Evolutionary conservation across 306 rosid species (phyloP).

Genomic region (Sophora flavescens): DNA sequence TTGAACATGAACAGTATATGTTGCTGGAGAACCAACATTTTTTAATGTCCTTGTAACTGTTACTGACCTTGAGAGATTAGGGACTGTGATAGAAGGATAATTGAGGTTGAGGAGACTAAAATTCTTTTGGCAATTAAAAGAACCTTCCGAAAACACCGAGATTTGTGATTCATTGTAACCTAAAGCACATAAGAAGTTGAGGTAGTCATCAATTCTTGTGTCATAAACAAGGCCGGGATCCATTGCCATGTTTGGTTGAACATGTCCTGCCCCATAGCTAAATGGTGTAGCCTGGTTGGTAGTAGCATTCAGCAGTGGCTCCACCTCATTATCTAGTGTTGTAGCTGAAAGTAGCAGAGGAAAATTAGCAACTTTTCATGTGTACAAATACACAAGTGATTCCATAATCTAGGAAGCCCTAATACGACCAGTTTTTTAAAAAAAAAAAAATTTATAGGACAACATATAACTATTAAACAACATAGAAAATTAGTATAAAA

Average conservation of each 20-base stretch:
- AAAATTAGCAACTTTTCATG: not conserved
- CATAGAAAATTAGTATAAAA: too few species aligned
- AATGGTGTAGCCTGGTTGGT: conserved; percentile 69
- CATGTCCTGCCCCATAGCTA: conserved; percentile 88
- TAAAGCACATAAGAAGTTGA: conserved; percentile 69
- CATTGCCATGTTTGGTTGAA: conserved; percentile 74
- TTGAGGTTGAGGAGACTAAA: conserved; percentile 66
- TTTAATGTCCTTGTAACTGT: conserved; percentile 67
- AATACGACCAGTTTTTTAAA: too few species aligned
- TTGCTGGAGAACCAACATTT: conserved; percentile 80
- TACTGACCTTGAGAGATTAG: conserved; percentile 63
- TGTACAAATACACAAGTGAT: not conserved
- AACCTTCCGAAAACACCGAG: conserved; percentile 50
- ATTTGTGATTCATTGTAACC: conserved; percentile 69
- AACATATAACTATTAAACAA: not conserved
- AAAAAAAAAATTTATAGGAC: too few species aligned
- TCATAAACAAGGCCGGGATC: conserved; percentile 95
- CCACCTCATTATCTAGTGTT: conserved; percentile 61
- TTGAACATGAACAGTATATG: conserved; percentile 56
- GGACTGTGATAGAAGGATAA: conserved; percentile 87
- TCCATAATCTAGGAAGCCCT: not conserved
- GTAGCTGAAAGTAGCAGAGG: conserved; percentile 58
- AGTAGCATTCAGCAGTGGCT: conserved; percentile 69
- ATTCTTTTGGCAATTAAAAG: conserved; percentile 55
- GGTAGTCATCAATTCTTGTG: conserved; percentile 63